These are phyloP conservation scores for Hypholoma fasciculare DNA, from an alignment of 768 basidiomycete genomes.

Conservation along the genomic window DNA sequence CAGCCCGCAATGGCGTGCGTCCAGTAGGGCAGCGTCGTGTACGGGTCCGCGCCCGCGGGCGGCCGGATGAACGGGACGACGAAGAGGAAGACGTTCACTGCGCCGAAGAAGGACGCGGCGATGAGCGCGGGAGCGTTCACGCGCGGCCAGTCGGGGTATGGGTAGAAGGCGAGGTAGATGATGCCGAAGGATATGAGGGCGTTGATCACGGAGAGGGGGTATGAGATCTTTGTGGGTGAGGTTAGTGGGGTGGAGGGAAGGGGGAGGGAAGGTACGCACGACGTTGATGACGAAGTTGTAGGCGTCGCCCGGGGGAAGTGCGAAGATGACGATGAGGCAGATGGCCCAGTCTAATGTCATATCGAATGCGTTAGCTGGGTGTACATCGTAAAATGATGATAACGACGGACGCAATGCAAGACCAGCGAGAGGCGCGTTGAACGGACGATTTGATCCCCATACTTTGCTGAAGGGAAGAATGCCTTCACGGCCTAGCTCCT, in stretches of 20 bases:
- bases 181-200: conserved; percentile 52
- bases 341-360: conserved; percentile 30
- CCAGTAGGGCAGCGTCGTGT: conserved; percentile 59
- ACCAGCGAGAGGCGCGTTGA: conserved; percentile 58
- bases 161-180: conserved; percentile 33
- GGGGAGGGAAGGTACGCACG: conserved; percentile 32
- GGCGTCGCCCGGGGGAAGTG: conserved; percentile 62
- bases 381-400: background rate
- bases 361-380: background rate
- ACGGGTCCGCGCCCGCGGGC: conserved; percentile 44
- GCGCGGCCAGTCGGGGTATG: conserved; percentile 26
- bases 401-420: conserved; percentile 46
- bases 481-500: conserved; percentile 64
- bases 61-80: conserved; percentile 56
- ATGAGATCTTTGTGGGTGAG: conserved; percentile 32
- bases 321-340: conserved; percentile 37
- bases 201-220: conserved; percentile 52
- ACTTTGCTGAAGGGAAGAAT: conserved; percentile 60
- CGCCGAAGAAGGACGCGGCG: conserved; percentile 47
- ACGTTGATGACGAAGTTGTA: conserved; percentile 63
- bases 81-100: conserved; percentile 59
- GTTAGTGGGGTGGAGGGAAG: background rate
- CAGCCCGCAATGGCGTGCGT: conserved; percentile 40
- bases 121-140: conserved; percentile 17
- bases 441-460: conserved; percentile 63